Evolutionary conservation across 192 early-diverging fungal genomes (phyloP), one percentile per base, ranked within the genome.

Genomic region (Entrophospora sp.): DNA sequence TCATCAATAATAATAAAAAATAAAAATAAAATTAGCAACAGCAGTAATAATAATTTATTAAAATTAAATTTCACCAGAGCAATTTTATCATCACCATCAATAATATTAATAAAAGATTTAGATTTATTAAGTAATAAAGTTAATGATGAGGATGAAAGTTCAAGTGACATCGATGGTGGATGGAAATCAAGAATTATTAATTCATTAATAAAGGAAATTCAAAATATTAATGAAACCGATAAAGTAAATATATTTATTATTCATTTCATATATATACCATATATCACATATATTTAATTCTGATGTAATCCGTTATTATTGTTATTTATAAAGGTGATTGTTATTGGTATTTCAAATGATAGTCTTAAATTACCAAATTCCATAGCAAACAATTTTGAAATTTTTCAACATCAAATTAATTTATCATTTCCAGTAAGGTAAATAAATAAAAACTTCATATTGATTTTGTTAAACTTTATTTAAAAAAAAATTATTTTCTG

Each of bases 341-440:
- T 80, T 2, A 65, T 80, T 45, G 79, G 67, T 0, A 24, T 78
- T 10, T 71, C 79, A 1, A 64, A 70, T 22, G 58, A 77, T 55
- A 55, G 60, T 5, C 14, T 64, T 12, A 70, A 69, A 66, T 64
- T 80, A 27, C 79, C 79, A 18, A 66, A 60, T 9, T 38, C 67
- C n/a, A n/a, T n/a, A 36, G 67, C 80, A 59, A 20, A 25, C 7
- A 74, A 63, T 35, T 51, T 53, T 30, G 72, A 69, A 7, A n/a
- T 75, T 0, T 79, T 79, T 37, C 73, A 70, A 40, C 71, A 75
- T 36, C 64, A 71, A 12, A 69, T 80, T 12, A 35, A 58, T n/a
- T 53, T 80, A 24, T 43, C 74, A 22, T 37, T 80, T 12, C 79
- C 79, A 22, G 46, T 68, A 27, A 72, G 65, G 79, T 79, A 73